Evolutionary conservation across 1,139 yeast genomes (phyloP).

Genomic region (Magnusiomyces suaveolens): DNA sequence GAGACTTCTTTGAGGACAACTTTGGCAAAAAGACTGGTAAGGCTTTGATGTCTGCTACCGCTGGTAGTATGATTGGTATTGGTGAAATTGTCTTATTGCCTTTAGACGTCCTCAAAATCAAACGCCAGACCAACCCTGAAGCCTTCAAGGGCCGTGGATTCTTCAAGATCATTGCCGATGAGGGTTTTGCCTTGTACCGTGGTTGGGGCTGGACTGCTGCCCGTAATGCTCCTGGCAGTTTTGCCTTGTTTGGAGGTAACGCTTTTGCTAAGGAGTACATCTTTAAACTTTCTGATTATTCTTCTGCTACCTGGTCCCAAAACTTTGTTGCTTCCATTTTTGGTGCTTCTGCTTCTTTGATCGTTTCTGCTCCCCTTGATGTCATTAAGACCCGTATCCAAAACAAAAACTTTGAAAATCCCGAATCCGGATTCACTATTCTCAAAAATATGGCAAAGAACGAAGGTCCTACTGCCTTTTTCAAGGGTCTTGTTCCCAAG

Average conservation of each 20-base stretch:
- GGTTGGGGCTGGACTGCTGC: constrained; percentile 99
- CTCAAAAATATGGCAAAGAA: constrained; percentile 85
- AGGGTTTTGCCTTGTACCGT: constrained; percentile 86
- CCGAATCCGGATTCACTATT: constrained; percentile 87
- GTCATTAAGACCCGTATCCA: constrained; percentile 98
- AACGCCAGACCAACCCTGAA: constrained; percentile 98
- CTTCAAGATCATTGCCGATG: constrained; percentile 72
- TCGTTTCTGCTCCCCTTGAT: constrained; percentile 95
- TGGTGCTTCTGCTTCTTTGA: constrained; percentile 95
- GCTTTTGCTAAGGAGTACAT: constrained; percentile 97
- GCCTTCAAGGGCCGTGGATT: constrained; percentile 96
- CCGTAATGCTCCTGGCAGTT: constrained; percentile 97
- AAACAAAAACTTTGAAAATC: constrained; percentile 89
- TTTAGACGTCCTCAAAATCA: constrained; percentile 89
- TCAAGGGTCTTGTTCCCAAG: constrained; percentile 95
- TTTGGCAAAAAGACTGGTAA: constrained; percentile 95
- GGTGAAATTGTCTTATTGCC: constrained; percentile 96
- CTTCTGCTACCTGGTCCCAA: constrained; percentile 88
- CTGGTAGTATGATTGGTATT: constrained; percentile 94
- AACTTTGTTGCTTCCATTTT: constrained; percentile 92
- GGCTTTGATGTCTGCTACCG: constrained; percentile 92
- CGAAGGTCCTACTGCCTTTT: constrained; percentile 72
- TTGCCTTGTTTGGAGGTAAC: constrained; percentile 95
- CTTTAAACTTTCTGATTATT: constrained; percentile 75
- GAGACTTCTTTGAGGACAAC: constrained; percentile 53